Evolutionary conservation across 306 rosid species (phyloP), one percentile per base, ranked within the genome.

Genomic region (Heteromeles arbutifolia): DNA sequence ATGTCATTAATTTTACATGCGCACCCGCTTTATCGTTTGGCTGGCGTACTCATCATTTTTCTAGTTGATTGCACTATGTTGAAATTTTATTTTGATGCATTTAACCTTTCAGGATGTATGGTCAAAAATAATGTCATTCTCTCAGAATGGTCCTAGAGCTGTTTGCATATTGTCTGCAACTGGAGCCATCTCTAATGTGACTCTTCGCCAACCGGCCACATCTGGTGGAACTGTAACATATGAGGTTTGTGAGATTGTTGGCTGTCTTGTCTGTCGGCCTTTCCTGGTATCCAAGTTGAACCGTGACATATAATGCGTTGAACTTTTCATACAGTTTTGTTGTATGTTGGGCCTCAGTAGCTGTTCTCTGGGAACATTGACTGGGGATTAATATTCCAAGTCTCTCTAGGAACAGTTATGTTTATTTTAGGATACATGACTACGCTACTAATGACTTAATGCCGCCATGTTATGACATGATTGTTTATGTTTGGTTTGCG

Each of bases 151-250:
- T 78, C 79, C 88, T 25, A 77, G 91, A 56, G 85, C 90, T 39
- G 75, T 93, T 29, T 87, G 91, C 74, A 77, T 93, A 58, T 57
- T 93, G 64, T 79, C 95, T 17, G 96, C 96, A 28, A 90, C 72
- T 75, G 96, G 98, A 74, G 78, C 90, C 72, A 84, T 93, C 73
- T 93, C 96, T 13, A 87, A 85, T 74, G 96, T 89, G 68, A 89
- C 95, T 31, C 90, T 93, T 48, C 86, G 88, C 44, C 96, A 87
- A 69, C 85, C 87, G 8, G 78, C 90, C 72, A 76, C 91, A 50
- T 79, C 93, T 78, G 96, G 90, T 68, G 93, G 93, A 84, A 79
- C 89, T 50, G 94, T 90, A n/a, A 89, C 96, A 22, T 93, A 90
- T 28, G 98, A 93, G 98, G 98, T 92, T 87, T 65, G 79, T 81